Base-by-base conservation (phyloP, 768 basidiomycete genomes). In the Termitomyces titanicus region DNA sequence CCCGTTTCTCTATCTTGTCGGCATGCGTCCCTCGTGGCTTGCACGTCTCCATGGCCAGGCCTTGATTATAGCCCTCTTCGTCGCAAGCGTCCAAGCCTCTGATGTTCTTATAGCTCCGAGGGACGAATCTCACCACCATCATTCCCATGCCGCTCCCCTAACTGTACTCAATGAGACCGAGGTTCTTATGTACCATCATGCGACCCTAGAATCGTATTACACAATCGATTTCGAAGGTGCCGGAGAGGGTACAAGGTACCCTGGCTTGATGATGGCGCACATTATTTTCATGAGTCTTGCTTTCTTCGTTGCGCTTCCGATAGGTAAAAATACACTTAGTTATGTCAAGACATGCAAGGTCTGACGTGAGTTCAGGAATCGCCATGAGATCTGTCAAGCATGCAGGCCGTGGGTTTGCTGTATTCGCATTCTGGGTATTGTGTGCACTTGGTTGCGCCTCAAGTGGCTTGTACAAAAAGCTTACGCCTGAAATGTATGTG, bases 401-500 rank as follows among this genome's bases (percentile, higher is more conserved):
- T 63, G 72, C 85, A 0, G 80, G 78, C 60, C 85, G 86, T 53
- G 75, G 77, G 22, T 46, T 87, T 15, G 76, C 78, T 7, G 78
- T 86, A n/a, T 47, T 81, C 27, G 72, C 74, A 0, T 94, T 94
- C 71, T 87, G 88, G 65, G 70, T 61, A 12, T 74, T 89, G 20
- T 73, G 78, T 50, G 68, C 74, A 1, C 66, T 95, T 38, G 92
- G 91, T 5, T 82, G 87, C 66, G 75, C 83, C 13, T 71, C 86
- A 20, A 87, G 86, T 62, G 77, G 78, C 2, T 66, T 90, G 22
- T 97, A 98, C 70, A 77, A 76, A 42, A 90, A 90, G 59, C 68
- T 86, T 48, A 93, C 92, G 0, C 91, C 92, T 3, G 79, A 95
- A 69, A 85, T 94, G 88, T 94, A 70, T 64, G 87, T 77, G 53